These are phyloP conservation scores for Acanthamoeba sp. DNA, from an alignment of 208 protist genomes.

Conservation along the genomic window DNA sequence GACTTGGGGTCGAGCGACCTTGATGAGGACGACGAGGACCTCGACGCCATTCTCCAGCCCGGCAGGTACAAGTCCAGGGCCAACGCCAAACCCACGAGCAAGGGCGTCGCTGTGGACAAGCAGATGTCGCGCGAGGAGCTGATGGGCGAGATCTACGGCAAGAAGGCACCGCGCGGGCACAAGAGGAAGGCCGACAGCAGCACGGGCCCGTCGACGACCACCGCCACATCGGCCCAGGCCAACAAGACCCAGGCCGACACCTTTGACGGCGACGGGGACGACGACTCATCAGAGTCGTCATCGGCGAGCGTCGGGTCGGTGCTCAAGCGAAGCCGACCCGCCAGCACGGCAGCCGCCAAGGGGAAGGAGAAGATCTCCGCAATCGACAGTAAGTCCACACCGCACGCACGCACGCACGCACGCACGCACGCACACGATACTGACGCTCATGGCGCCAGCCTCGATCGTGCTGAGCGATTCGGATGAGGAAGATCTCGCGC, in stretches of 20 bases:
- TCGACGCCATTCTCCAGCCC: background rate
- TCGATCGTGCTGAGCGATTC: constrained; percentile 33
- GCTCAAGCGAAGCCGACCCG: background rate
- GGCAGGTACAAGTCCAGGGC: background rate
- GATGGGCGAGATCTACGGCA: constrained; percentile 16
- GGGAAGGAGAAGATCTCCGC: background rate
- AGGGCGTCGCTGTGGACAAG: background rate
- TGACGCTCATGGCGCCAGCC: background rate
- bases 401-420: background rate
- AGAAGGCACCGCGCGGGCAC: background rate
- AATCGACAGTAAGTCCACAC: background rate
- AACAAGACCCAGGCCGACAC: background rate
- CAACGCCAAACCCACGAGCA: background rate
- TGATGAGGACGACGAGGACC: background rate
- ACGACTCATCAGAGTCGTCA: too few relatives aligned
- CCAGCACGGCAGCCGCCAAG: background rate
- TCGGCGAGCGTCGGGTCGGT: background rate
- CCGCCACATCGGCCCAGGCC: background rate
- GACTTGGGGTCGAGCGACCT: background rate
- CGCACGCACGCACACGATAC: too few relatives aligned
- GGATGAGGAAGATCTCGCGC: background rate
- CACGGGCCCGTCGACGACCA: background rate
- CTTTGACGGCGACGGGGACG: background rate
- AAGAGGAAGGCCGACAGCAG: background rate
- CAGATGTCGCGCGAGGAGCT: constrained; percentile 22